Evolutionary conservation across 225 moss, liverwort and hornwort genomes (phyloP).

Genomic region (Marchantia polymorpha): DNA sequence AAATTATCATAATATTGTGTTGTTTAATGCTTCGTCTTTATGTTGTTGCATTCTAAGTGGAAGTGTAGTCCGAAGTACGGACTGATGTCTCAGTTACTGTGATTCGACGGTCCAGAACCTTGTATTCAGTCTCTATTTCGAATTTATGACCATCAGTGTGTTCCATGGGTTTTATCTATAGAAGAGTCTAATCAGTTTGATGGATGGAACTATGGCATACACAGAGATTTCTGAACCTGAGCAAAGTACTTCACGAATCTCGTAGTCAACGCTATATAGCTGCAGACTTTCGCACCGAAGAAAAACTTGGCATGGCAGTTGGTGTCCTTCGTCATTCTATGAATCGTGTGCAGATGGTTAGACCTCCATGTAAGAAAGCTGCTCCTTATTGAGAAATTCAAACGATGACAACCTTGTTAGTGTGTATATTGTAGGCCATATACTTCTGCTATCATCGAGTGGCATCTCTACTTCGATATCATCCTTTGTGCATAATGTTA

Average conservation of each 20-base stretch:
- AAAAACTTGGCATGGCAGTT: conserved; percentile 82
- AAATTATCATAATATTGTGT: too few relatives aligned
- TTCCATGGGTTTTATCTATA: too few relatives aligned
- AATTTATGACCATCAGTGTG: too few relatives aligned
- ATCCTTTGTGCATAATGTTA: not conserved
- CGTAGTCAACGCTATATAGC: conserved; percentile 99
- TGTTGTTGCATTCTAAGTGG: too few relatives aligned
- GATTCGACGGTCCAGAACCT: too few relatives aligned
- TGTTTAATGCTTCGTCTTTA: too few relatives aligned
- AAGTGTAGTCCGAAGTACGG: too few relatives aligned
- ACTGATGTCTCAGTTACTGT: too few relatives aligned
- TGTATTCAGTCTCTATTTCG: too few relatives aligned
- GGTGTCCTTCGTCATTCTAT: conserved; percentile 85
- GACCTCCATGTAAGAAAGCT: conserved; percentile 60
- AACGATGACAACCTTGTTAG: not conserved
- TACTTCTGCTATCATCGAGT: not conserved
- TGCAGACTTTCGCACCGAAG: conserved; percentile 67
- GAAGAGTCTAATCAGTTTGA: not conserved
- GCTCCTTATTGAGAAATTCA: not conserved
- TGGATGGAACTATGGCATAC: conserved; percentile 19
- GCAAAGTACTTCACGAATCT: conserved; percentile 89
- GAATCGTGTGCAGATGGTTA: conserved; percentile 74
- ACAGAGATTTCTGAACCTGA: conserved; percentile 85
- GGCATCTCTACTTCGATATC: not conserved
- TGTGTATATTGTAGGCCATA: not conserved